A percentile compares a stretch with the other conserved stretches of the same genome.
These are phyloP conservation scores for Allium sativum DNA, from an alignment of 106 monocot genomes.

Conservation along the genomic window DNA sequence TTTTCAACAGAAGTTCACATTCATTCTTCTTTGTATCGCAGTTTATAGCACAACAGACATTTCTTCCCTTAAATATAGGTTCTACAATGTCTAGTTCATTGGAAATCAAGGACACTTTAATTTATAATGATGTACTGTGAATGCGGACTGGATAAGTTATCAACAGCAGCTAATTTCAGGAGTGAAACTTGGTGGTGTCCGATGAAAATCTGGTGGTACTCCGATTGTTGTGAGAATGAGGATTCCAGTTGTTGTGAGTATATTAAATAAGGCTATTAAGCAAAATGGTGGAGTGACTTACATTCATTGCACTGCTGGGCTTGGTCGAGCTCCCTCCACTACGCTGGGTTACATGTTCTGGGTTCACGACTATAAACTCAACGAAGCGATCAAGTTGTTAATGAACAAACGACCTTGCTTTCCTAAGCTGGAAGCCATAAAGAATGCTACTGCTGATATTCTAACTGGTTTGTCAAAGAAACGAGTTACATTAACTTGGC, in stretches of 20 bases:
- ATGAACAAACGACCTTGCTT: constrained; percentile 73
- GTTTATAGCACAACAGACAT: too few relatives aligned
- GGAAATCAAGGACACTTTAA: too few relatives aligned
- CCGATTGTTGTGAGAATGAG: constrained; percentile 96
- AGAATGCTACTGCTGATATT: constrained; percentile 80
- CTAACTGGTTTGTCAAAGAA: constrained; percentile 52
- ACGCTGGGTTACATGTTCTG: constrained; percentile 89
- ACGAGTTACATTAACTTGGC: constrained; percentile 50
- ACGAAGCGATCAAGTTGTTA: constrained; percentile 53
- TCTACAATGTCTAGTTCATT: too few relatives aligned
- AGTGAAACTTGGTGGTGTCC: too few relatives aligned
- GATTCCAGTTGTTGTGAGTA: constrained; percentile 82
- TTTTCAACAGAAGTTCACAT: too few relatives aligned
- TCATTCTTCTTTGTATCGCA: too few relatives aligned
- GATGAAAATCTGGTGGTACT: too few relatives aligned
- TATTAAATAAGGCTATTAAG: constrained; percentile 62
- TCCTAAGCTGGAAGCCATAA: constrained; percentile 89
- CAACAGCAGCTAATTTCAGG: too few relatives aligned
- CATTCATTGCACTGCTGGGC: constrained; percentile 97
- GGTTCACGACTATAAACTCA: constrained; percentile 63
- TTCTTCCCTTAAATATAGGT: too few relatives aligned
- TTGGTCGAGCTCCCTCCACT: constrained; percentile 92
- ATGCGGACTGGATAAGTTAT: too few relatives aligned
- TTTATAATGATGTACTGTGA: too few relatives aligned
- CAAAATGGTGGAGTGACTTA: constrained; percentile 94